phyloP scores from a whole-genome alignment of 139 green algal species.

The Chlamydomonas applanata region DNA sequence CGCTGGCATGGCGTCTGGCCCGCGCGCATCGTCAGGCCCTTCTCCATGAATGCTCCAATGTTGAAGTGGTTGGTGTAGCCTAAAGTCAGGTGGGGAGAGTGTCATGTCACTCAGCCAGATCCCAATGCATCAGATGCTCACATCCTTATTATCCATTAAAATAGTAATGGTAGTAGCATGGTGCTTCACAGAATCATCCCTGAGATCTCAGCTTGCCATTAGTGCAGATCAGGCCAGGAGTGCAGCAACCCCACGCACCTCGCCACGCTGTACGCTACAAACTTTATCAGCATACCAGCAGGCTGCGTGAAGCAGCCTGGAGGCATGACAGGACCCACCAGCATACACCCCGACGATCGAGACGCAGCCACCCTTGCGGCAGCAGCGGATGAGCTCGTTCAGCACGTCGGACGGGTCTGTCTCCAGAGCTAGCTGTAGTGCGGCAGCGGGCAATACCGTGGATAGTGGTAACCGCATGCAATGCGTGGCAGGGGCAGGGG shows the following conservation, averaged over 20 bases:
- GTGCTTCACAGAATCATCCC: no score
- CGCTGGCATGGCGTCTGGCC: conserved; percentile 45
- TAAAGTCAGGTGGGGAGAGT: background rate
- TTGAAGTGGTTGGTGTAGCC: conserved; percentile 69
- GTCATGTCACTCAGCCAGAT: no score
- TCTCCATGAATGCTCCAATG: conserved; percentile 83
- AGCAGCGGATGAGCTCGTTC: conserved; percentile 71
- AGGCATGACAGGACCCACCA: background rate
- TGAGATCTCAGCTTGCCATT: no score
- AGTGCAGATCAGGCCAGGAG: background rate
- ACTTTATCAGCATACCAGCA: background rate
- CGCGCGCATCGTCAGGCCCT: conserved; percentile 52
- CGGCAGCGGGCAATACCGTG: background rate
- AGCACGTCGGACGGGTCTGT: conserved; percentile 73
- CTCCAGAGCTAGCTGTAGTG: conserved; percentile 49
- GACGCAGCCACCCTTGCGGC: conserved; percentile 50
- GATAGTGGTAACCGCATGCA: no score
- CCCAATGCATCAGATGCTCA: no score
- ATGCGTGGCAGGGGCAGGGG: no score
- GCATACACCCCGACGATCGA: conserved; percentile 32
- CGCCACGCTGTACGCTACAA: background rate
- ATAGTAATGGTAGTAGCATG: no score
- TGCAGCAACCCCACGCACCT: background rate
- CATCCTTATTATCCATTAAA: no score
- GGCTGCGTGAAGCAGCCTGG: no score